phyloP scores from a whole-genome alignment of 495 filamentous ascomycete species.

The Staphylotrichum longicolle region DNA sequence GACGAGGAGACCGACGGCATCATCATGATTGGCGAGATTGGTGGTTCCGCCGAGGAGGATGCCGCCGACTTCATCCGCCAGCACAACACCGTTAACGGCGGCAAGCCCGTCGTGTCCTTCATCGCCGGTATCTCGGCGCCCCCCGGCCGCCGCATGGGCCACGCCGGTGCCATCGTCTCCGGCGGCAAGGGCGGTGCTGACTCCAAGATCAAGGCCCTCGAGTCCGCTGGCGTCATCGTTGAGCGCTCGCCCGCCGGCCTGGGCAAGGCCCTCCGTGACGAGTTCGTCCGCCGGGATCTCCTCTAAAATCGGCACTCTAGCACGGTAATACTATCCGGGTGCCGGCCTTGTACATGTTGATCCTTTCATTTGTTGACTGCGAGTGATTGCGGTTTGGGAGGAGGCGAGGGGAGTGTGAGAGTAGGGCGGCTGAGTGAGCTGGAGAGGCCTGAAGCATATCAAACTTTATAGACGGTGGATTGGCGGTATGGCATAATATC shows the following conservation, averaged over 20 bases:
- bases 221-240: slow-evolving; percentile 90
- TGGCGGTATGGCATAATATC: slow-evolving; percentile 30
- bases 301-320: slow-evolving; percentile 55
- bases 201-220: slow-evolving; percentile 93
- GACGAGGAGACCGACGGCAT: slow-evolving; percentile 98
- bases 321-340: slow-evolving; percentile 1
- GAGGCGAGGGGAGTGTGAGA: slow-evolving; percentile 4
- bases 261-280: slow-evolving; percentile 86
- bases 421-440: slow-evolving; percentile 2
- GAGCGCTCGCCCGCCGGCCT: slow-evolving; percentile 90
- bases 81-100: slow-evolving; percentile 77
- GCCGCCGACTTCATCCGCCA: slow-evolving; percentile 89
- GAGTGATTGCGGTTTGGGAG: neutral
- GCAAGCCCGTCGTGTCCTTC: slow-evolving; percentile 94
- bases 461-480: slow-evolving; percentile 31
- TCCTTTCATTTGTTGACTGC: slow-evolving; percentile 17
- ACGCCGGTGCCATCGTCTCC: slow-evolving; percentile 95
- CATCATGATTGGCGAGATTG: slow-evolving; percentile 99
- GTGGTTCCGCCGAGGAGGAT: slow-evolving; percentile 95
- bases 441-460: neutral
- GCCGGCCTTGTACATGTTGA: slow-evolving; percentile 25
- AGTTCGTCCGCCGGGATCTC: slow-evolving; percentile 95
- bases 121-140: slow-evolving; percentile 98
- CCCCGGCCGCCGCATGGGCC: slow-evolving; percentile 94
- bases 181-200: slow-evolving; percentile 97